Evolutionary conservation across 257 asterid species (phyloP).

Genomic region (Scutellaria barbata): DNA sequence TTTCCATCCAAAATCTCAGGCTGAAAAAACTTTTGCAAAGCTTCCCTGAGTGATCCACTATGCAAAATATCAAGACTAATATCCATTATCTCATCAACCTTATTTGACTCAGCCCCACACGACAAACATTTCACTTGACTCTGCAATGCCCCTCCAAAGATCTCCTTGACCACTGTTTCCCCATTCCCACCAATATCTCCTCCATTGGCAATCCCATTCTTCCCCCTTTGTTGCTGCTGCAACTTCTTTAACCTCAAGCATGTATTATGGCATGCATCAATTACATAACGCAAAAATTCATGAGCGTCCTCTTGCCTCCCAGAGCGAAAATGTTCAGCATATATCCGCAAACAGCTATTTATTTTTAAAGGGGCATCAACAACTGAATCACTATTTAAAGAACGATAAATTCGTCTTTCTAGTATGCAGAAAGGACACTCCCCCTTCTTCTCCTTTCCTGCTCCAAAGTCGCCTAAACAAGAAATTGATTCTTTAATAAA

Average conservation of each 20-base stretch:
- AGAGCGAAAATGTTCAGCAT: conserved; percentile 76
- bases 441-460: conserved; percentile 75
- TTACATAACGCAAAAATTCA: conserved; percentile 96
- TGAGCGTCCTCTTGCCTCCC: conserved; percentile 99
- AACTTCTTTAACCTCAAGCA: conserved; percentile 89
- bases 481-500: conserved; percentile 24
- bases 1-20: conserved; percentile 92
- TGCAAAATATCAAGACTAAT: conserved; percentile 93
- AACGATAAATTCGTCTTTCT: conserved; percentile 81
- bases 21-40: conserved; percentile 86
- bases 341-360: conserved; percentile 73
- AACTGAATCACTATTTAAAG: conserved; percentile 67
- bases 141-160: conserved; percentile 93
- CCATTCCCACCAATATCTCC: conserved; percentile 59
- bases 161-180: conserved; percentile 83
- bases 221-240: conserved; percentile 66
- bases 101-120: conserved; percentile 95
- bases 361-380: conserved; percentile 75
- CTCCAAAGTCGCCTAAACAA: conserved; percentile 66
- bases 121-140: conserved; percentile 96
- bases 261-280: conserved; percentile 93
- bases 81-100: conserved; percentile 98
- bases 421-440: conserved; percentile 96
- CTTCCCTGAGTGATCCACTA: conserved; percentile 76
- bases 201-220: conserved; percentile 54